phyloP scores from a whole-genome alignment of 2,329 filamentous ascomycete species.

The Lachnellula occidentalis region DNA sequence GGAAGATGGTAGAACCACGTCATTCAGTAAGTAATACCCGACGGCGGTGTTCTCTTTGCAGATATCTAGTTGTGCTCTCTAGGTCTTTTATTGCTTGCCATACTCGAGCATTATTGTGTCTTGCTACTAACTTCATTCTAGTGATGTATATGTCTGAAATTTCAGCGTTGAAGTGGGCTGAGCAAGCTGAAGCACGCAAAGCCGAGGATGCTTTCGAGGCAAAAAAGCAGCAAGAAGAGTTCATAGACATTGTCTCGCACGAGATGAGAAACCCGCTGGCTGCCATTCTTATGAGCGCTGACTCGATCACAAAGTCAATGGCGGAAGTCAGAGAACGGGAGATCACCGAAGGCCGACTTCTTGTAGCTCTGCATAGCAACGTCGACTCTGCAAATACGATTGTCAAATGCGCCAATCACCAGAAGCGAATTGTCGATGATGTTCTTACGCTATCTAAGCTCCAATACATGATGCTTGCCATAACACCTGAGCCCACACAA shows the following conservation, averaged over 20 bases:
- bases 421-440: constrained; percentile 74
- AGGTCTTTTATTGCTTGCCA: not conserved
- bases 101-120: not conserved
- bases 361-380: constrained; percentile 44
- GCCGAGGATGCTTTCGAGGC: constrained; percentile 48
- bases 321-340: constrained; percentile 33
- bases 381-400: constrained; percentile 75
- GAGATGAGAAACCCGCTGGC: constrained; percentile 70
- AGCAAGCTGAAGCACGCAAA: constrained; percentile 38
- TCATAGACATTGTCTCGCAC: constrained; percentile 70
- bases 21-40: constrained; percentile 15
- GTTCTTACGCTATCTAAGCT: constrained; percentile 70
- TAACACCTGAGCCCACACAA: constrained; percentile 65
- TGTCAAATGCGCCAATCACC: constrained; percentile 70
- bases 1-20: constrained; percentile 20
- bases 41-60: not conserved
- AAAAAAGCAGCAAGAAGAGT: constrained; percentile 70
- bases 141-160: constrained; percentile 27
- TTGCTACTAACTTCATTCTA: not conserved
- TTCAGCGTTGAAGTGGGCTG: constrained; percentile 26
- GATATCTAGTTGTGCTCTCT: not conserved
- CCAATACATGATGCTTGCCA: constrained; percentile 67
- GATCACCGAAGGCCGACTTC: constrained; percentile 34
- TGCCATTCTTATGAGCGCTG: constrained; percentile 69
- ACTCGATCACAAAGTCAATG: constrained; percentile 56